Percentiles rank a stretch among this genome's conserved stretches.
phyloP scores from a whole-genome alignment of 1,284 basidiomycete genomes.

The Salmacisia buchloeana region DNA sequence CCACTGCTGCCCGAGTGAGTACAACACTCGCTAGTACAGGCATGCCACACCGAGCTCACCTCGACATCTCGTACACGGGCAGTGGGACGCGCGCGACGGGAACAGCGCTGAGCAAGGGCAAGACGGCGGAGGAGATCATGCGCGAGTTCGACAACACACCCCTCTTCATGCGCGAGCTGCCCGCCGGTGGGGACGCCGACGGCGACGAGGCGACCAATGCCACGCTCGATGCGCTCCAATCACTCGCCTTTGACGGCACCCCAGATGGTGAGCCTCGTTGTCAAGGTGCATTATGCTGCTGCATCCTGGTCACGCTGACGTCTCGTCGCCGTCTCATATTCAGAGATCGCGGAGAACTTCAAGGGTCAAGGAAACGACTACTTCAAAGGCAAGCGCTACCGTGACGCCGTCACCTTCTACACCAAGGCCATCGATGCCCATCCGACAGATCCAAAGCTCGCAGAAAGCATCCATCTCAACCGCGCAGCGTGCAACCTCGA shows the following conservation, averaged over 20 bases:
- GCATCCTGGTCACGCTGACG: background rate
- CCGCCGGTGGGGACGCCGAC: conserved; percentile 46
- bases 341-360: conserved; percentile 85
- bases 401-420: conserved; percentile 85
- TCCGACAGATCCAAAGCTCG: conserved; percentile 63
- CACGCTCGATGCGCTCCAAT: conserved; percentile 74
- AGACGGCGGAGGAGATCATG: conserved; percentile 20
- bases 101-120: background rate
- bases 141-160: conserved; percentile 55
- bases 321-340: background rate
- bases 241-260: conserved; percentile 78
- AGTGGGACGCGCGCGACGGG: conserved; percentile 3
- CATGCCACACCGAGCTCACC: background rate
- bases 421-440: conserved; percentile 79
- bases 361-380: conserved; percentile 94
- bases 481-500: conserved; percentile 88
- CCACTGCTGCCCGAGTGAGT: background rate
- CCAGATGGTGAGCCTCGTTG: conserved; percentile 70
- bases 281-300: background rate
- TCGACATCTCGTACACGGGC: background rate
- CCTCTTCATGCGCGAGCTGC: conserved; percentile 86
- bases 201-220: conserved; percentile 39
- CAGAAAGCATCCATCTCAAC: conserved; percentile 62
- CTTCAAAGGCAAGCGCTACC: conserved; percentile 75
- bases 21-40: background rate